These are phyloP conservation scores for Globisporangium mamillatum DNA, from an alignment of 352 stramenopile species.

Conservation along the genomic window DNA sequence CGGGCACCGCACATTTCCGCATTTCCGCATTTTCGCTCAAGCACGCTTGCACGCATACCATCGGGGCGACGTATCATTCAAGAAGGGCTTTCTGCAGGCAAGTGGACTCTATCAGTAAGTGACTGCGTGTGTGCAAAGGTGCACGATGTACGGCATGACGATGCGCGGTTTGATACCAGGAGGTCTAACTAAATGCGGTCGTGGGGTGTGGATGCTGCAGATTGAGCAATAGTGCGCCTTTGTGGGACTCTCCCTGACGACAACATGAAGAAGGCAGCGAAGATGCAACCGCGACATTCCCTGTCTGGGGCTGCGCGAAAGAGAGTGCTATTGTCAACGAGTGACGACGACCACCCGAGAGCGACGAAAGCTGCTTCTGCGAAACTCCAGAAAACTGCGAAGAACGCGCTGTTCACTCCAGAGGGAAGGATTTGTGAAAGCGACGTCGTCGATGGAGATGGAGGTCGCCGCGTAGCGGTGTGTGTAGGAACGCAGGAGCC, in stretches of 20 bases:
- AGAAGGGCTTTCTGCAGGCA: not conserved
- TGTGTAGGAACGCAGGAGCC: not conserved
- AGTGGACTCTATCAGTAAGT: not conserved
- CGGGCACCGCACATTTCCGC: not conserved
- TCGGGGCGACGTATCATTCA: not conserved
- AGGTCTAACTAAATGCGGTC: not conserved
- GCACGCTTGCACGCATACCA: not conserved
- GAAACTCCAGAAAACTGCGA: not conserved
- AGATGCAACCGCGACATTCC: not conserved
- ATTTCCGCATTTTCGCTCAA: not conserved
- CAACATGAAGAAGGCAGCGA: not conserved
- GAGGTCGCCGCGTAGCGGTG: not conserved
- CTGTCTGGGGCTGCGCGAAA: not conserved
- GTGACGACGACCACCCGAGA: not conserved
- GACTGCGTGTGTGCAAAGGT: not conserved
- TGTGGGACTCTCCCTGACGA: not conserved
- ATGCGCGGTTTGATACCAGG: not conserved
- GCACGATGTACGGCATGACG: not conserved
- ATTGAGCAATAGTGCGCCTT: not conserved
- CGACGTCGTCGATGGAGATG: not conserved
- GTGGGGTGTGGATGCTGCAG: not conserved
- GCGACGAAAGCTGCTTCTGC: not conserved
- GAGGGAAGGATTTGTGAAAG: not conserved
- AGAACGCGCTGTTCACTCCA: slow-evolving; percentile 1
- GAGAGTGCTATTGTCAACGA: not conserved